Base-by-base conservation (phyloP, 2,329 filamentous ascomycete species). In the Colletotrichum noveboracense region DNA sequence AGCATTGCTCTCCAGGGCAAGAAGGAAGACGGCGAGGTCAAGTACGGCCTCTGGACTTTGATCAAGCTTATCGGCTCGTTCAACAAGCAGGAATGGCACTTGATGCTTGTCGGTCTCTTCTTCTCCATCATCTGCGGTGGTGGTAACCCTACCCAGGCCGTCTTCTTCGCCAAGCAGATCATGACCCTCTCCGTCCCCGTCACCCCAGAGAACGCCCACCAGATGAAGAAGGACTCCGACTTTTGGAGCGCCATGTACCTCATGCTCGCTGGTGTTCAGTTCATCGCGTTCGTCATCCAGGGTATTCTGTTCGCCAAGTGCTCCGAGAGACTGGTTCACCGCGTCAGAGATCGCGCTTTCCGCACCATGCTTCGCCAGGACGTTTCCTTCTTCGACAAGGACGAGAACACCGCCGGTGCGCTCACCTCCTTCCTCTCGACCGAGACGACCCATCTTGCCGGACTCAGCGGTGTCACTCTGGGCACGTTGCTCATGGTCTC, bases 241-340 rank as follows among this genome's bases (percentile, higher is more conserved):
- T 98, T 98, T 83, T 98, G 95, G 95, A 93, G 92, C 72, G 86
- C 93, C 80, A 98, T 98, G 95, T 98, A 94, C 84, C 89, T 96
- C 78, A 96, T 98, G 90, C 88, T 98, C 70, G 96, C 92, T 4
- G 84, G 95, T 70, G 91, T 94, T 12, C 91, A 94, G 81, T 91
- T 97, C 75, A 83, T 96, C 70, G 88, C 93, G 7, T 95, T 94
- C 79, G 84, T 89, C 24, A 84, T 86, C 7, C 94, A 96, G 80
- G 95, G 95, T 66, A 80, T 94, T 67, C 88, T 93, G 3, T 96
- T 98, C 79, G 96, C 95, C 21, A 93, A 92, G 80, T 96, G 95
- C 86, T 97, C 95, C n/a, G 95, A 98, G 86, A 90, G 92, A 55
- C 90, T 98, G 28, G 91, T 98, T 70, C 94, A 95, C 82, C 93